phyloP scores from a whole-genome alignment of 108 stramenopile species.

The Cyclostephanos tholiformis region DNA sequence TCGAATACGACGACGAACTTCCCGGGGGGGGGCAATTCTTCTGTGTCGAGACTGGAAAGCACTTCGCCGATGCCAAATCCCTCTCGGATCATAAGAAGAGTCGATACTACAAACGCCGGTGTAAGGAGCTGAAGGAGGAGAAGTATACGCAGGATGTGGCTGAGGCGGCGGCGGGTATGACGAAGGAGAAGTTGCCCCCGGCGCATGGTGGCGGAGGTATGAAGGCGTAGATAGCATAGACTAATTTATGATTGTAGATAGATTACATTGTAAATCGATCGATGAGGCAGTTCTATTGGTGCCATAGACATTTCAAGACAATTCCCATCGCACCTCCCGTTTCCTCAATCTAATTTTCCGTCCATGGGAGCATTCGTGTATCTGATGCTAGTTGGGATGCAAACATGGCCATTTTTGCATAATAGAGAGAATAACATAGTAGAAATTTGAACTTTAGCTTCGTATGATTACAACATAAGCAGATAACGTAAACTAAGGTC shows the following conservation, averaged over 20 bases:
- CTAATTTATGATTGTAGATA: background rate
- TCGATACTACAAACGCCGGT: slow-evolving; percentile 85
- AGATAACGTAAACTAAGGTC: background rate
- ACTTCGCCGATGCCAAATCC: slow-evolving; percentile 91
- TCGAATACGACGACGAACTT: slow-evolving; percentile 94
- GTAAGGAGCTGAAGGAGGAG: slow-evolving; percentile 91
- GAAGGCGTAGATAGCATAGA: background rate
- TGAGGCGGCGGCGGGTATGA: slow-evolving; percentile 87
- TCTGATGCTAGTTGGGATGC: slow-evolving; percentile 85
- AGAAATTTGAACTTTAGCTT: background rate
- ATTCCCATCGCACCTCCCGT: background rate
- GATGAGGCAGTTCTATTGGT: too few species aligned
- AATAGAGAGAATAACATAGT: background rate
- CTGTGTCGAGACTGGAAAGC: slow-evolving; percentile 92
- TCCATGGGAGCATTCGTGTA: slow-evolving; percentile 31
- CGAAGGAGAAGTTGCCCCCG: slow-evolving; percentile 86
- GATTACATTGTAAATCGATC: background rate
- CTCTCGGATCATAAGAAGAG: slow-evolving; percentile 93
- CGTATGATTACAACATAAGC: background rate
- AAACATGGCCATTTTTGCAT: slow-evolving; percentile 75
- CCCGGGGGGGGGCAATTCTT: slow-evolving; percentile 99
- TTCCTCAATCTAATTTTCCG: background rate
- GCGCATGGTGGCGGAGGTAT: slow-evolving; percentile 52
- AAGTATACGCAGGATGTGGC: slow-evolving; percentile 81
- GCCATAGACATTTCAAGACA: background rate